Base-by-base conservation (phyloP, 371 early-diverging fungal genomes). In the Mucor sp. region DNA sequence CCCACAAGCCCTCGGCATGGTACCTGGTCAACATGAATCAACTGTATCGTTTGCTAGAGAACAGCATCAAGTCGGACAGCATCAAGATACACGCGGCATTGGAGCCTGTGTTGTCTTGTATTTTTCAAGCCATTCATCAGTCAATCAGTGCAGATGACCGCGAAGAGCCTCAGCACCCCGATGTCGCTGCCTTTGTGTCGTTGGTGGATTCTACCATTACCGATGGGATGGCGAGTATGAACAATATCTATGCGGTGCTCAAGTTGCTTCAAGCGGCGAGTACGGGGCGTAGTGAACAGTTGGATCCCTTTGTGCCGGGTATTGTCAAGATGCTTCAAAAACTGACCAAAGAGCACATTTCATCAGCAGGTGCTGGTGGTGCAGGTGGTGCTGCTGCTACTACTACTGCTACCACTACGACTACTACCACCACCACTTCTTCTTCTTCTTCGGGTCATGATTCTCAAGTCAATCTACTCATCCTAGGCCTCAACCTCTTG, bases 241-340 rank as follows among this genome's bases (percentile, higher is more conserved):
- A 86, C 14, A 93, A 91, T 62, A 81, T 90, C 14, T 87, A 84
- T 72, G 83, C 89, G 2, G 87, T 89, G 4, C 75, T 95, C 28
- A 86, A 89, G 21, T 74, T 95, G 21, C 83, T 96, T 56, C 86
- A 91, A 58, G 92, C 94, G 8, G 84, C 89, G 0, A 87, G 89
- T 68, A 85, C 86, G 53, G 78, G 85, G 37, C 84, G 88, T 0
- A 88, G 89, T 62, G 93, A 92, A 43, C 83, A 85, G 35, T 75
- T 94, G 23, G 91, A 94, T 78, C 82, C 76, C 39, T 89, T 86
- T 65, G 85, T 95, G 2, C 86, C 92, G n/a, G 91, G 89, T n/a
- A 76, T 99, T 50, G 88, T 94, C 73, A 93, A 93, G 68, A 78
- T 94, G 15, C 80, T 97, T 0, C 90, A 91, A 71, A 91, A 90